Evolutionary conservation across 768 basidiomycete genomes (phyloP).

Genomic region (Multifurca ochricompacta): DNA sequence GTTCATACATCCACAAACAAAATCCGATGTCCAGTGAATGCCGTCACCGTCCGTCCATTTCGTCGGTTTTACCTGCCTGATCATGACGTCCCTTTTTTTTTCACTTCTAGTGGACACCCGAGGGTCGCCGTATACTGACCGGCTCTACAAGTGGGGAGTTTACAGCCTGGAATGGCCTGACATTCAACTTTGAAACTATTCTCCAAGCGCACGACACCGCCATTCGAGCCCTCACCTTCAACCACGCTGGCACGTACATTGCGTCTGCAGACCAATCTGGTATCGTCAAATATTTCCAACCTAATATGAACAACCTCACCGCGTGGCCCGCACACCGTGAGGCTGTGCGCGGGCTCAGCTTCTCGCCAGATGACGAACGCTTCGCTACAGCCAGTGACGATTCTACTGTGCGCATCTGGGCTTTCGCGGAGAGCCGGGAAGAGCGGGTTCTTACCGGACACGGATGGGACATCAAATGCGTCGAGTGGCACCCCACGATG

Average conservation of each 20-base stretch:
- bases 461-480: slow-evolving; percentile 97
- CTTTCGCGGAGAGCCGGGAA: slow-evolving; percentile 83
- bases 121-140: slow-evolving; percentile 86
- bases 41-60: slow-evolving; percentile 69
- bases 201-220: slow-evolving; percentile 97
- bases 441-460: slow-evolving; percentile 91
- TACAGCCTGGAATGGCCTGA: slow-evolving; percentile 97
- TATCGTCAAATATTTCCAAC: slow-evolving; percentile 97
- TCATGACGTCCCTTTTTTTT: no score
- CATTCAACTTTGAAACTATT: slow-evolving; percentile 99
- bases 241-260: slow-evolving; percentile 89
- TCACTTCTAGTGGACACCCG: slow-evolving; percentile 82
- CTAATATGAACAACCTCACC: slow-evolving; percentile 97
- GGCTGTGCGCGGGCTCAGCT: slow-evolving; percentile 84
- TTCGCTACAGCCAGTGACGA: slow-evolving; percentile 97
- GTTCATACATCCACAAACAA: slow-evolving; percentile 99
- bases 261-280: slow-evolving; percentile 90
- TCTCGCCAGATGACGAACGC: slow-evolving; percentile 83
- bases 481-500: slow-evolving; percentile 98
- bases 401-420: slow-evolving; percentile 91
- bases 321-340: slow-evolving; percentile 96
- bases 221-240: slow-evolving; percentile 83
- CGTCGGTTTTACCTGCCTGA: slow-evolving; percentile 1
- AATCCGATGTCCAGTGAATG: slow-evolving; percentile 93
- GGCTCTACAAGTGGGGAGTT: slow-evolving; percentile 97